phyloP scores from a whole-genome alignment of 2,329 filamentous ascomycete species.

The Torrubiella hemipterigena region DNA sequence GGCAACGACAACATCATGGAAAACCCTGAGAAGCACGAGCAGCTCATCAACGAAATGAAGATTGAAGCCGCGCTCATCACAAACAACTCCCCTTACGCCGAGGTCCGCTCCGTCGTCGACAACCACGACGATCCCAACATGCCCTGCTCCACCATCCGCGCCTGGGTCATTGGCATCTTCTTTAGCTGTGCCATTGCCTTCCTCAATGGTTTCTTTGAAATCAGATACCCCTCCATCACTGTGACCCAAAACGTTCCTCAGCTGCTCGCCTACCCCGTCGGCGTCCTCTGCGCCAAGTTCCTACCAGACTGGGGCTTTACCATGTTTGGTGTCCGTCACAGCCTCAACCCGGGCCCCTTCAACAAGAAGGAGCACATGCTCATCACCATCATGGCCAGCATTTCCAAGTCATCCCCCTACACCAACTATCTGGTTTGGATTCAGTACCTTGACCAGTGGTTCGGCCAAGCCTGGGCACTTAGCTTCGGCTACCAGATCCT shows the following conservation, averaged over 20 bases:
- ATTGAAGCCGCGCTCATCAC: conserved; percentile 37
- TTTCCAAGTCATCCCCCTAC: conserved; percentile 31
- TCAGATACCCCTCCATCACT: conserved; percentile 37
- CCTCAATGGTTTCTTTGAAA: conserved; percentile 42
- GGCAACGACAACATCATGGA: conserved; percentile 16
- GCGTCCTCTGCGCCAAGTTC: conserved; percentile 28
- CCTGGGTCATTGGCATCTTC: conserved; percentile 35
- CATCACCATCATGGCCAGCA: conserved; percentile 46
- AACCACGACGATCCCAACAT: conserved; percentile 37
- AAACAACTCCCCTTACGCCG: conserved; percentile 42
- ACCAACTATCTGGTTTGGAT: conserved; percentile 35
- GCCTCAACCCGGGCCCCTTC: conserved; percentile 38
- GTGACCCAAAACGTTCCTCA: conserved; percentile 41
- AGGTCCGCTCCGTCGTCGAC: conserved; percentile 41
- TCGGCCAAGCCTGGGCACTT: conserved; percentile 26
- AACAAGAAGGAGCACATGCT: conserved; percentile 45
- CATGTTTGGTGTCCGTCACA: conserved; percentile 24
- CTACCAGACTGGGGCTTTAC: conserved; percentile 33
- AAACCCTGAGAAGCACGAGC: conserved; percentile 26
- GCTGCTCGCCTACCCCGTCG: conserved; percentile 37
- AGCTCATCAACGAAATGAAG: conserved; percentile 37
- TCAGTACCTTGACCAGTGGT: conserved; percentile 27
- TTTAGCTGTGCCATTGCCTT: conserved; percentile 33
- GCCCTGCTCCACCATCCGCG: conserved; percentile 38
- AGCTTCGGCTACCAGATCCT: conserved; percentile 33